phyloP scores from a whole-genome alignment of 768 basidiomycete genomes.

The Auricularia cornea region DNA sequence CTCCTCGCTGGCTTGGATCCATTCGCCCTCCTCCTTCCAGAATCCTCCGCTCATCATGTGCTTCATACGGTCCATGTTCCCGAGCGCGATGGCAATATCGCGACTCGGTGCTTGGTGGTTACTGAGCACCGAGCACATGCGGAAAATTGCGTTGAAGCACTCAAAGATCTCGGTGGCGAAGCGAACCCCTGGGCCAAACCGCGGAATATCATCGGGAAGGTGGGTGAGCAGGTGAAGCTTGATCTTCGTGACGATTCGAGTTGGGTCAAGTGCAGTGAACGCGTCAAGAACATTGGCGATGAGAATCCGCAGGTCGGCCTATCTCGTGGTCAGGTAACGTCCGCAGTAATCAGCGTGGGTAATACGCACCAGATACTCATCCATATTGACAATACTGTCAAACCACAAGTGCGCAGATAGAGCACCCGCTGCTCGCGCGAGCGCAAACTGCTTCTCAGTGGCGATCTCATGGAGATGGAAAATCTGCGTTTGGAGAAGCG shows the following conservation, averaged over 20 bases:
- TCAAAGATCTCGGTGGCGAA: not conserved
- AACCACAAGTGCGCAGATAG: not conserved
- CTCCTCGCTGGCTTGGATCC: not conserved
- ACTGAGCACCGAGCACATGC: constrained; percentile 2
- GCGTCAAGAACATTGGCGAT: not conserved
- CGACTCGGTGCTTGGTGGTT: not conserved
- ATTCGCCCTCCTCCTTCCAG: not conserved
- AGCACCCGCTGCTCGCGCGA: not conserved
- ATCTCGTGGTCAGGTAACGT: too few species aligned
- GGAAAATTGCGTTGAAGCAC: not conserved
- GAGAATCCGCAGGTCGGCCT: not conserved
- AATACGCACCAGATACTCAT: not conserved
- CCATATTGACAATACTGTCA: not conserved
- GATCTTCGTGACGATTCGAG: not conserved
- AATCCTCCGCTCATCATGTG: not conserved
- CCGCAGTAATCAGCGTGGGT: too few species aligned
- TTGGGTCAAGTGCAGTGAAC: not conserved
- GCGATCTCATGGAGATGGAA: constrained; percentile 31
- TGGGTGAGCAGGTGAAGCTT: not conserved
- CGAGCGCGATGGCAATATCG: not conserved
- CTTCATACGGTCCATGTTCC: not conserved
- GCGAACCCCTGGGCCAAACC: not conserved
- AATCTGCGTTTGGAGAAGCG: constrained; percentile 25
- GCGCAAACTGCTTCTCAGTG: too few species aligned
- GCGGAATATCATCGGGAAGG: not conserved